phyloP scores from a whole-genome alignment of 148 eudicot species.

The Linanthus parryae region DNA sequence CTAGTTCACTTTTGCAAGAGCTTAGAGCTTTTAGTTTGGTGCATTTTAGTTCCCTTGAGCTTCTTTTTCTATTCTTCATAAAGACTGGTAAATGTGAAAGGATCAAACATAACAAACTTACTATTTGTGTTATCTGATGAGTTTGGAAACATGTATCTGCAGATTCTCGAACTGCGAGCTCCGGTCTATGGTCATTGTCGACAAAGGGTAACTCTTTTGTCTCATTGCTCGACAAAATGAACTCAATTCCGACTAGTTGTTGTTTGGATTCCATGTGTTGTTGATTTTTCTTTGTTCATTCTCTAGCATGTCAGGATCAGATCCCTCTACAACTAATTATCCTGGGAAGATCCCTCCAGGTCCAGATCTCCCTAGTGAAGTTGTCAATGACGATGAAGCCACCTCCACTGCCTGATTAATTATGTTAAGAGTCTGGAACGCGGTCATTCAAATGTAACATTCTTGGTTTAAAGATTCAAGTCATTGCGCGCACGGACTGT shows the following conservation, averaged over 20 bases:
- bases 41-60: too few relatives aligned
- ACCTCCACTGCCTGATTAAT: too few relatives aligned
- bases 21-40: too few relatives aligned
- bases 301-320: constrained; percentile 59
- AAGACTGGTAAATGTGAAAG: too few relatives aligned
- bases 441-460: too few relatives aligned
- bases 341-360: constrained; percentile 76
- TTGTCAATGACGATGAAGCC: constrained; percentile 28
- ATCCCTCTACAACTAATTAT: constrained; percentile 48
- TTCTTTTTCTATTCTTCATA: too few relatives aligned
- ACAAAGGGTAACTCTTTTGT: constrained; percentile 46
- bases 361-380: constrained; percentile 51
- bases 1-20: too few relatives aligned
- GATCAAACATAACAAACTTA: too few relatives aligned
- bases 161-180: constrained; percentile 92
- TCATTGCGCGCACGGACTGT: too few relatives aligned
- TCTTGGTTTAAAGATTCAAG: too few relatives aligned
- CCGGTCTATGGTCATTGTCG: constrained; percentile 74
- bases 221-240: constrained; percentile 6
- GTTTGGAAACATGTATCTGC: constrained; percentile 28
- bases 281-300: constrained; percentile 14
- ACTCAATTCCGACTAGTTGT: background rate
- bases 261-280: background rate
- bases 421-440: too few relatives aligned
- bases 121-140: too few relatives aligned